Conservation (phyloP, 208 protist species). For the Trypanosoma avium region DNA sequence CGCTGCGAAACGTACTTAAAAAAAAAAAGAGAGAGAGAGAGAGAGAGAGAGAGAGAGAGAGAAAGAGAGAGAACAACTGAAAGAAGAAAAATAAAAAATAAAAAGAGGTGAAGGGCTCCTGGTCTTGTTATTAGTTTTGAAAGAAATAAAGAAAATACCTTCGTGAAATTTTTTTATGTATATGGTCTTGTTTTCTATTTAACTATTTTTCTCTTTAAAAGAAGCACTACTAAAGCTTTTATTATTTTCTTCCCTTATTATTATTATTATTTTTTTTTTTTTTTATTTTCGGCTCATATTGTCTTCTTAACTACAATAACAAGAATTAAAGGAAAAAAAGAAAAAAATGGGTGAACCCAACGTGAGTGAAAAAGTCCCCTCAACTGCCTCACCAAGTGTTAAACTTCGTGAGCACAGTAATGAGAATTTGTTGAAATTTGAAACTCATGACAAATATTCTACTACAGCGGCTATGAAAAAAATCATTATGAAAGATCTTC, state of each 20-base stretch:
- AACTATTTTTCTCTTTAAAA: too few species aligned
- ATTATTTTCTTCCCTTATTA: too few species aligned
- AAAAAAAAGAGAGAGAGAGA: background rate
- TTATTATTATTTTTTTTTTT: background rate
- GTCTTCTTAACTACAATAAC: background rate
- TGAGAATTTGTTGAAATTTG: conserved; percentile 85
- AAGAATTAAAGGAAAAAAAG: conserved; percentile 5
- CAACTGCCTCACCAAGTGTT: conserved; percentile 9
- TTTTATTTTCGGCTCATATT: conserved; percentile 8
- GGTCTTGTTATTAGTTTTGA: too few species aligned
- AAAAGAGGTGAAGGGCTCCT: too few species aligned
- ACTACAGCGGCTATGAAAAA: conserved; percentile 76
- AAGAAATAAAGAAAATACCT: too few species aligned
- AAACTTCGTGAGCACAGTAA: conserved; percentile 80
- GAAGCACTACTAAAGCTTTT: too few species aligned
- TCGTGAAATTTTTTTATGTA: too few species aligned
- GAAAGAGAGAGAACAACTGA: too few species aligned
- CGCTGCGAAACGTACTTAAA: conserved; percentile 52
- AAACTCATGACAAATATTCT: conserved; percentile 84
- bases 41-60: background rate
- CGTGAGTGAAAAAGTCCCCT: conserved; percentile 13
- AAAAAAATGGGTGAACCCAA: conserved; percentile 19
- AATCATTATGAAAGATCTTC: conserved; percentile 64
- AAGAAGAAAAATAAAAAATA: too few species aligned
- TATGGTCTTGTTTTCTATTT: too few species aligned